Evolutionary conservation across 768 basidiomycete species (phyloP), one percentile per base, ranked within the genome.

Genomic region (Boletus rufocinnamomeus): DNA sequence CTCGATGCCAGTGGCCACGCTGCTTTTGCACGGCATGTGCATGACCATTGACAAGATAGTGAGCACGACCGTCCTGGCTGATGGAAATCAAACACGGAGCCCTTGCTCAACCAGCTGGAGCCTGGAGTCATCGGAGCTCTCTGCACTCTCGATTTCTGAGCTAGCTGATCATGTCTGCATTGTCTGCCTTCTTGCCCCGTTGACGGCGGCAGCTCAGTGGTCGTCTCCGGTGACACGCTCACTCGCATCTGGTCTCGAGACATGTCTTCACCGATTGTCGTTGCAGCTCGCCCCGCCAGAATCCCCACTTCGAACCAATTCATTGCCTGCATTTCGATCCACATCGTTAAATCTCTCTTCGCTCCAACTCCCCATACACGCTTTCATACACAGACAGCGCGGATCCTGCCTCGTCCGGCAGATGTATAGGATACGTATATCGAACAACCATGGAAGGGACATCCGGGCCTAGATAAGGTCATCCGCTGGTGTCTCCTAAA

Each of bases 351-450:
- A 61, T 87, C 89, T 8, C 65, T 84, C 28, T 93, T 93, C 60
- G 76, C 75, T 50, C 64, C 79, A 6, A 88, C 80, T 54, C 85
- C 85, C 0, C 92, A 94, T 70, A 89, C 92, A 0, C 77, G 75
- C 14, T 67, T 94, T 37, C 86, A 89, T 66, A 66, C 74, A 3
- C 70, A 77, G 4, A 89, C 89, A 6, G 89, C 87, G 9, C 83
- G 89, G 10, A 84, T 79, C 63, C 75, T 90, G 14, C 63, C 80
- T 30, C 81, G 82, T 30, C 77, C 82, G 9, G 88, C 87, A 1
- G 89, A 89, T 32, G 75, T 82, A 53, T 84, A 88, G 47, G 92
- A 94, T 63, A 84, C 84, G 46, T 88, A 87, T 61, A 84, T 90
- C 48, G 80, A 75, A 13, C 91, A 94, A 66, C 71, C 65, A 30